A percentile compares a stretch with the other conserved stretches of the same genome.
Conservation (phyloP, 192 early-diverging fungal genomes). For the Lobosporangium transversale region DNA sequence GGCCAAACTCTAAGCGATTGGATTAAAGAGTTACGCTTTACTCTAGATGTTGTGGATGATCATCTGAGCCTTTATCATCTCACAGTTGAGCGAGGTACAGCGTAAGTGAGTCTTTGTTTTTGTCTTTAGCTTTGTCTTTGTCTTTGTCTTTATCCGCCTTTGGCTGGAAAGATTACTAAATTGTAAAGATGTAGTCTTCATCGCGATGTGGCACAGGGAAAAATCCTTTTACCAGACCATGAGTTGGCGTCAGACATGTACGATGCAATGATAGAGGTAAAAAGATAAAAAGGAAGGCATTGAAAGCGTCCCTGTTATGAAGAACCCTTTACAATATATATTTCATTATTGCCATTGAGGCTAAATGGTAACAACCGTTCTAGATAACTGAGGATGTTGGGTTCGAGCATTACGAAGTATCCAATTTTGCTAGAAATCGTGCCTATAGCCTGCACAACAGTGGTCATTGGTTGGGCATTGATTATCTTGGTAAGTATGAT, state of each 20-base stretch:
- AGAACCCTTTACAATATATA: too few species aligned
- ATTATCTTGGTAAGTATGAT: constrained; percentile 58
- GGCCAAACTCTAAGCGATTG: constrained; percentile 57
- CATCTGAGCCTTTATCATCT: constrained; percentile 66
- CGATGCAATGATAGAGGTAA: constrained; percentile 56
- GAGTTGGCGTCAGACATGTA: constrained; percentile 65
- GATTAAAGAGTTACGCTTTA: constrained; percentile 54
- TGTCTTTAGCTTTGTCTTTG: too few species aligned
- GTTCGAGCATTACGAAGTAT: constrained; percentile 68
- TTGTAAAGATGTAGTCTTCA: constrained; percentile 58
- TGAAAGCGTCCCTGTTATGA: too few species aligned
- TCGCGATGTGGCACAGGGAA: constrained; percentile 45
- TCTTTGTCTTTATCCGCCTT: too few species aligned
- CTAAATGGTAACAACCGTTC: neutral
- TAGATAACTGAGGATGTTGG: constrained; percentile 52
- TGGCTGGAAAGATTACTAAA: too few species aligned
- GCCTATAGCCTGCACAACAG: constrained; percentile 63
- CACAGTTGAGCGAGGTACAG: constrained; percentile 61
- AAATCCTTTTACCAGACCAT: constrained; percentile 31
- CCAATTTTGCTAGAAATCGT: constrained; percentile 55
- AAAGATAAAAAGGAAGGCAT: neutral
- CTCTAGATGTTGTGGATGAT: constrained; percentile 58
- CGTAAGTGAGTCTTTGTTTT: constrained; percentile 39
- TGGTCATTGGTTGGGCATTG: constrained; percentile 65
- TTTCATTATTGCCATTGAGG: too few species aligned